Evolutionary conservation across 345 rosid species (phyloP).

Genomic region (Melaleuca alternifolia): DNA sequence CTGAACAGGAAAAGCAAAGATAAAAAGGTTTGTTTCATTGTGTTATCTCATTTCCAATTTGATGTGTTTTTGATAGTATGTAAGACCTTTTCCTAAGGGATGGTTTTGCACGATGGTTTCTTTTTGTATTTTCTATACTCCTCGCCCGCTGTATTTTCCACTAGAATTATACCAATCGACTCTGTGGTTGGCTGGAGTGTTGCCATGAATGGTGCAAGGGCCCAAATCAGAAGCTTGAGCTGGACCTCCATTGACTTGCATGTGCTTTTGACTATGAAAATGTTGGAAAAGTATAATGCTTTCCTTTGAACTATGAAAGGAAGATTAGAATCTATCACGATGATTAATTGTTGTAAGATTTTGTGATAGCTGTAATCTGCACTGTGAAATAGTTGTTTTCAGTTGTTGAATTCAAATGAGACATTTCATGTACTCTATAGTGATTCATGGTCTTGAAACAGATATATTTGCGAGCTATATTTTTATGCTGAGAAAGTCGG

Average conservation of each 20-base stretch:
- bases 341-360: neutral
- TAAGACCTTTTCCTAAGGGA: neutral
- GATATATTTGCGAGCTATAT: neutral
- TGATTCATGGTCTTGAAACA: neutral
- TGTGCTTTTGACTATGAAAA: neutral
- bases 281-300: neutral
- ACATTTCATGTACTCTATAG: neutral
- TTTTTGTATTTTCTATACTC: neutral
- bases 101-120: neutral
- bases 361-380: neutral
- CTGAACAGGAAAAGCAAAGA: constrained; percentile 44
- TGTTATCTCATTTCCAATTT: neutral
- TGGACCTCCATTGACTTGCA: neutral
- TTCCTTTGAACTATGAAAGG: neutral
- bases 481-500: neutral
- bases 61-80: neutral
- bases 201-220: neutral
- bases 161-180: neutral
- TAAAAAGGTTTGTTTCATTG: constrained; percentile 34
- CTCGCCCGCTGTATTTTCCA: neutral
- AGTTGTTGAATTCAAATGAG: neutral
- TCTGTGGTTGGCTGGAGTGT: neutral
- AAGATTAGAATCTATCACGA: neutral
- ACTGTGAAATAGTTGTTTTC: neutral
- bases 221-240: neutral